Evolutionary conservation across 768 basidiomycete genomes (phyloP), one percentile per base, ranked within the genome.

Genomic region (Basidioascus undulatus): DNA sequence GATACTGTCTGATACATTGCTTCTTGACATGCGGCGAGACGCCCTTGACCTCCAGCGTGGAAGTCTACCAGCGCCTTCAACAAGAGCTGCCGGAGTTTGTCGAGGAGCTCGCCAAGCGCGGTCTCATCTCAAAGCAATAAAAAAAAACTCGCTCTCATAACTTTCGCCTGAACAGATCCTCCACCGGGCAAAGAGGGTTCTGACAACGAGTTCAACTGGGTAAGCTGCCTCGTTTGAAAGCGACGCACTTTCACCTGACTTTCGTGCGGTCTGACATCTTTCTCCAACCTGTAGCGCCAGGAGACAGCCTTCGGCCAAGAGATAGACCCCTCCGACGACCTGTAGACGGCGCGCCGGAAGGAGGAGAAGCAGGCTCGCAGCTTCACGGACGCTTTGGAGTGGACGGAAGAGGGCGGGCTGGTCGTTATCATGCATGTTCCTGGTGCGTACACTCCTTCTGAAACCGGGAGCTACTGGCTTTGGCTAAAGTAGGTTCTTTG

Each of bases 1-100:
- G n/a, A n/a, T n/a, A n/a, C n/a, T n/a, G n/a, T n/a, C n/a, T n/a
- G n/a, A n/a, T n/a, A n/a, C n/a, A n/a, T n/a, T n/a, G n/a, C n/a
- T n/a, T n/a, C n/a, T n/a, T n/a, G n/a, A n/a, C 12, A 1, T 38
- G 44, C n/a, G 44, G 44, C 0, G 39, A 40, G 25, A 44, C 44
- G n/a, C 44, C 44, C 16, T 40, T 44, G 31, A 36, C 40, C 25
- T 23, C 16, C 4, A 23, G 21, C 7, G 30, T 33, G 13, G 44
- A 40, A 30, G 23, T 40, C 2, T 40, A 40, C 12, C 19, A 19
- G 3, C 39, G 39, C n/a, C 15, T 44, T 8, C 21, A 37, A 15
- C 21, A 10, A 2, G 44, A 44, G 18, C 24, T 37, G 6, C 44
- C 44, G 5, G 21, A 36, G 31, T 44, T 44, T 6, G 23, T 44